Percentiles rank a stretch among this genome's conserved stretches.
Conservation (phyloP, 2,329 filamentous ascomycete species). For the Paracoccidioides brasiliensis region DNA sequence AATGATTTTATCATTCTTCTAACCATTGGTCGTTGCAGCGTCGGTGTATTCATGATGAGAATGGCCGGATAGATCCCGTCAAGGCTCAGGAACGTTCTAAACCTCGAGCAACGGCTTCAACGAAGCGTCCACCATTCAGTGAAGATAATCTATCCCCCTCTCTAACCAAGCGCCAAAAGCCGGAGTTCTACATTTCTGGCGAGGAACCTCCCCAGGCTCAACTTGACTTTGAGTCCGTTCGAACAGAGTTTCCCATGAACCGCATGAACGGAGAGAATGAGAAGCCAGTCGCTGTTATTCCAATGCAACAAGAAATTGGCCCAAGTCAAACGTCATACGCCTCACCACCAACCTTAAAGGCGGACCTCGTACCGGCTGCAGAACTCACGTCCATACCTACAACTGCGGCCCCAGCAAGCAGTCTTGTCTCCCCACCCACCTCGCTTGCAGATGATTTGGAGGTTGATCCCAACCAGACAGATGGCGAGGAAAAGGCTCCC, state of each 20-base stretch:
- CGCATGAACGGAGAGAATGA: neutral
- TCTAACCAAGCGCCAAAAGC: conserved; percentile 23
- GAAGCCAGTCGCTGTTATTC: conserved; percentile 5
- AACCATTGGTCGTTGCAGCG: conserved; percentile 32
- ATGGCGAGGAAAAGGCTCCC: conserved; percentile 18
- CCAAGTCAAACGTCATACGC: conserved; percentile 22
- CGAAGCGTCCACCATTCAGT: conserved; percentile 39
- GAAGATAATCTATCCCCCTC: conserved; percentile 24
- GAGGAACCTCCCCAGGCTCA: neutral
- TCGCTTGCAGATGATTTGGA: conserved; percentile 32
- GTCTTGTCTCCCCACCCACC: conserved; percentile 33
- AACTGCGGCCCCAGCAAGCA: conserved; percentile 22
- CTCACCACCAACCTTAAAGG: conserved; percentile 26
- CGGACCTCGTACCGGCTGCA: conserved; percentile 19
- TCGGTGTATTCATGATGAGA: conserved; percentile 53
- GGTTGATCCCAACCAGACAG: conserved; percentile 15
- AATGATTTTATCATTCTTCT: conserved; percentile 13
- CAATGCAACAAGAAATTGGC: conserved; percentile 11
- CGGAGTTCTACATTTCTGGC: conserved; percentile 20
- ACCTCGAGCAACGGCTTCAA: conserved; percentile 43
- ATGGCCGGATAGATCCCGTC: conserved; percentile 49
- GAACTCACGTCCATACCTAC: conserved; percentile 16
- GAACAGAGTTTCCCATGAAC: neutral
- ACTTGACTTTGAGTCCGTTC: neutral
- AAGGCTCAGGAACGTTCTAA: conserved; percentile 50